Percentiles rank a stretch among this genome's conserved stretches.
phyloP scores from a whole-genome alignment of 2,329 filamentous ascomycete genomes.

The Fusarium mundagurra region DNA sequence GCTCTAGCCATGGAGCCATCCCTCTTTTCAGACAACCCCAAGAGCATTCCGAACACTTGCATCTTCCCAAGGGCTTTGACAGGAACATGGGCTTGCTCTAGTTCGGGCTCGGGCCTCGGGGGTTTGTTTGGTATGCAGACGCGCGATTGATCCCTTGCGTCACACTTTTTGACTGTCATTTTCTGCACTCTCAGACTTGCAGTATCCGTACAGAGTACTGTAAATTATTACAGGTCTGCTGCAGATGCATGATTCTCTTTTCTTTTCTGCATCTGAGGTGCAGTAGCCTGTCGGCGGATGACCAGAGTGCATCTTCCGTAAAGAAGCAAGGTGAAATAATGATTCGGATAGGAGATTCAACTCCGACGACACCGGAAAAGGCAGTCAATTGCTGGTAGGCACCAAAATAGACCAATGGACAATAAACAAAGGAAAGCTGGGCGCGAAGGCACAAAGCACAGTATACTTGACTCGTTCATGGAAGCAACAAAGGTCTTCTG shows the following conservation, averaged over 20 bases:
- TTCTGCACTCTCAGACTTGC: conserved; percentile 9
- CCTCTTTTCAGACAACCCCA: conserved; percentile 31
- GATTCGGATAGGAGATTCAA: conserved; percentile 1
- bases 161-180: conserved; percentile 12
- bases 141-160: conserved; percentile 38
- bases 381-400: neutral
- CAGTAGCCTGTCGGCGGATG: conserved; percentile 11
- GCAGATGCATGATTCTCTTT: conserved; percentile 9
- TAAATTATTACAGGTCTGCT: conserved; percentile 1
- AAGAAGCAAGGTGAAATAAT: conserved; percentile 32
- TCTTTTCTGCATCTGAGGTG: conserved; percentile 11
- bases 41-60: conserved; percentile 34
- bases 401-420: conserved; percentile 1
- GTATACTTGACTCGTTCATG: conserved; percentile 6
- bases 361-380: neutral
- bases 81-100: conserved; percentile 25
- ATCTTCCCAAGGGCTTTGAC: conserved; percentile 26
- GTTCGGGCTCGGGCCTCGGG: conserved; percentile 25
- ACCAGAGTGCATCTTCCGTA: conserved; percentile 6
- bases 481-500: conserved; percentile 1
- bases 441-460: neutral
- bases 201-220: neutral
- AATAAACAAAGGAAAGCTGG: conserved; percentile 21
- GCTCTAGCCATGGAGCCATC: conserved; percentile 28
- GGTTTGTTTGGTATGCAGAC: conserved; percentile 40